phyloP scores from a whole-genome alignment of 305 asterid genomes.

The Fraxinus velutina region DNA sequence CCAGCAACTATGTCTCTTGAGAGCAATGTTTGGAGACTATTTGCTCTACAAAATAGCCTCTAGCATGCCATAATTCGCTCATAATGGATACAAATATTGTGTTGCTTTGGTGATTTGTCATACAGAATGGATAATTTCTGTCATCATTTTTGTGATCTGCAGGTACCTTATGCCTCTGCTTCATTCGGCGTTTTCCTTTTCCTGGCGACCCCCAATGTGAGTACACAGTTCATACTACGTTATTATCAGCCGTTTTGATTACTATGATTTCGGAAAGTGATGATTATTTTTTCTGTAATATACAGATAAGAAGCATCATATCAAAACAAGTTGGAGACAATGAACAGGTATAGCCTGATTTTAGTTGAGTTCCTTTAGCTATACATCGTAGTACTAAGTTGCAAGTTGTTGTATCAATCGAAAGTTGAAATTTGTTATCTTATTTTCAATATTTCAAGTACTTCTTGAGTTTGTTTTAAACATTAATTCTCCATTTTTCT shows the following conservation, averaged over 20 bases:
- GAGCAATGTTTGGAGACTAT: background rate
- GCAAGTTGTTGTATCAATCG: background rate
- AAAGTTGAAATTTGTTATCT: background rate
- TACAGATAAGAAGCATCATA: conserved; percentile 49
- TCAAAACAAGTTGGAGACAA: conserved; percentile 53
- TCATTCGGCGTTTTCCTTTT: conserved; percentile 31
- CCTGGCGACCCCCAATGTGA: conserved; percentile 43
- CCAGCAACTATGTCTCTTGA: background rate
- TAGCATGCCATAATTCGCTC: conserved; percentile 7
- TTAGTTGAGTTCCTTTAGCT: background rate
- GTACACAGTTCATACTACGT: conserved; percentile 21
- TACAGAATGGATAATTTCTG: background rate
- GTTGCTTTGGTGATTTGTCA: background rate
- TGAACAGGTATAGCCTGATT: conserved; percentile 38
- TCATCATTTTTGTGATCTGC: conserved; percentile 9
- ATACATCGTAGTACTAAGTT: background rate
- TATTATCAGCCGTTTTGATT: background rate
- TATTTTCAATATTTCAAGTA: background rate
- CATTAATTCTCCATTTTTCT: background rate
- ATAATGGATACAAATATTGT: background rate
- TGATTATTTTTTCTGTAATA: background rate
- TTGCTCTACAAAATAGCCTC: background rate
- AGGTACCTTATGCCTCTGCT: conserved; percentile 57
- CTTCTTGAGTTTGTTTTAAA: background rate
- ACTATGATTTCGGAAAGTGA: conserved; percentile 6